Percentiles rank a stretch among this genome's conserved stretches.
Conservation (phyloP, 2,329 filamentous ascomycete genomes). For the Colletotrichum falcatum region DNA sequence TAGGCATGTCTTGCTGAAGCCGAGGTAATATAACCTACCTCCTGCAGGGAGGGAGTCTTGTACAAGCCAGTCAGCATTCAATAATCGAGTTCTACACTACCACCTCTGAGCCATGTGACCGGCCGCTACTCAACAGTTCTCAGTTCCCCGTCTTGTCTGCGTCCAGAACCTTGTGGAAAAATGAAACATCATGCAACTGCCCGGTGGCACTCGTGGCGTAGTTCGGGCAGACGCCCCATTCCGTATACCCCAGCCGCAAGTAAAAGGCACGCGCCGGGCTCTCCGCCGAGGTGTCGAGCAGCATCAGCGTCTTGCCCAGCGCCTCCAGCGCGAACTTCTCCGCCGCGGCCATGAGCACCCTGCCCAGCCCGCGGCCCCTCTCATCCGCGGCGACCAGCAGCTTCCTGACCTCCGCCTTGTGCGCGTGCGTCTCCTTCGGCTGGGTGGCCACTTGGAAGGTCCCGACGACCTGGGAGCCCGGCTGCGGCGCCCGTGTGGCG, state of each 20-base stretch:
- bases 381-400: not conserved
- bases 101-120: no score
- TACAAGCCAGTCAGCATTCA: no score
- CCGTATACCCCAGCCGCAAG: not conserved
- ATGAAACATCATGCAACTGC: not conserved
- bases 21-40: no score
- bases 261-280: not conserved
- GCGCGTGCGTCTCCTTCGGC: not conserved
- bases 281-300: not conserved
- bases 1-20: no score
- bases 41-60: no score
- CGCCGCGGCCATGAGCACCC: not conserved
- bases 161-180: not conserved
- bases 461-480: not conserved
- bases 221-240: not conserved
- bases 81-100: not conserved
- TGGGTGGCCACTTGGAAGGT: not conserved
- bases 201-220: not conserved
- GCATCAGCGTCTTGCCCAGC: not conserved
- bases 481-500: not conserved
- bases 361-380: not conserved
- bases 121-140: no score
- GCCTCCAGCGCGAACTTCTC: not conserved
- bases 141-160: not conserved
- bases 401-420: not conserved